phyloP scores from a whole-genome alignment of 2,329 filamentous ascomycete species.

The Pseudocercospora fijiensis region DNA sequence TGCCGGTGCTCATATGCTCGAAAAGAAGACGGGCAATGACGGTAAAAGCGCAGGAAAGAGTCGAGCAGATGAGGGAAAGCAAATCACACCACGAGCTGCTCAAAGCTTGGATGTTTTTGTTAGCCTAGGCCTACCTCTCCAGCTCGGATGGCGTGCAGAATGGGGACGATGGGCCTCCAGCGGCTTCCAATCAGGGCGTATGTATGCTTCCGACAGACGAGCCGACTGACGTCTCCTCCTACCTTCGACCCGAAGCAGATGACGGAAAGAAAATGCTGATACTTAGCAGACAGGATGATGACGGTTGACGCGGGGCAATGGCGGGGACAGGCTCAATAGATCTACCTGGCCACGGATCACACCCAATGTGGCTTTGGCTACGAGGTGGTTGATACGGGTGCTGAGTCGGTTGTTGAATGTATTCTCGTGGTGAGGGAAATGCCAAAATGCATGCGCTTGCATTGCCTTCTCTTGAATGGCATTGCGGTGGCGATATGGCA shows the following conservation, averaged over 20 bases:
- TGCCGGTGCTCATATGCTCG: constrained; percentile 17
- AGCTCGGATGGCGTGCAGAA: constrained; percentile 6
- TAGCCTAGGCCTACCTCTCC: constrained; percentile 5
- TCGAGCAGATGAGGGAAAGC: neutral
- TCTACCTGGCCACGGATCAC: neutral
- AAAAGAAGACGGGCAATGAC: constrained; percentile 4
- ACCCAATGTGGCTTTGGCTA: neutral
- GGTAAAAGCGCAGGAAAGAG: constrained; percentile 14
- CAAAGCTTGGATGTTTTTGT: neutral
- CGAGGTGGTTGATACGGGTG: neutral
- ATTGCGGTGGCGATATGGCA: neutral
- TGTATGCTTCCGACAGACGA: neutral
- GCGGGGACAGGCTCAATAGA: neutral
- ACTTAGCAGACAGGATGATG: constrained; percentile 2
- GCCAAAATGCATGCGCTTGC: neutral
- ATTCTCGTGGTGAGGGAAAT: neutral
- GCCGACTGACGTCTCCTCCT: neutral
- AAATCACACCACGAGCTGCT: neutral
- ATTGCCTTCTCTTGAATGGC: neutral
- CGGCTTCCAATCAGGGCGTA: constrained; percentile 1
- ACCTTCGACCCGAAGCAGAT: neutral
- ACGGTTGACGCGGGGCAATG: constrained; percentile 1
- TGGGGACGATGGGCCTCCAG: neutral
- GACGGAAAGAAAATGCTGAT: neutral
- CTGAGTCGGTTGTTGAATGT: constrained; percentile 3